Percentiles rank a stretch among this genome's conserved stretches.
These are phyloP conservation scores for Eucalyptus marginata DNA, from an alignment of 345 rosid species.

Conservation along the genomic window DNA sequence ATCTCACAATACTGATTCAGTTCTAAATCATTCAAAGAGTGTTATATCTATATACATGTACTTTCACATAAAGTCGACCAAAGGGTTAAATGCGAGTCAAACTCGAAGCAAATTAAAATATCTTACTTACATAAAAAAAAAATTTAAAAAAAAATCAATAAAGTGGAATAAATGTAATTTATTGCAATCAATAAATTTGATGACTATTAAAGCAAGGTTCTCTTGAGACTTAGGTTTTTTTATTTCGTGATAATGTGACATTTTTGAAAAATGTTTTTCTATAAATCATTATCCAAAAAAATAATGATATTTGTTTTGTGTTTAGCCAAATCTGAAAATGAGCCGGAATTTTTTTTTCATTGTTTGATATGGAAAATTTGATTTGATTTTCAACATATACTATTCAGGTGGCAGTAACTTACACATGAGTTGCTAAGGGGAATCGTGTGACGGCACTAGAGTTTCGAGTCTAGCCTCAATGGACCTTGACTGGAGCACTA, in stretches of 20 bases:
- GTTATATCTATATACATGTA: neutral
- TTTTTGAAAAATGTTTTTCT: no score
- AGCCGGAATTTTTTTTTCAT: neutral
- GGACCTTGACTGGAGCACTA: neutral
- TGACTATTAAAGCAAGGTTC: neutral
- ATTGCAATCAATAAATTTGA: neutral
- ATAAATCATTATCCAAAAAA: no score
- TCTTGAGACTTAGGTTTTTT: neutral
- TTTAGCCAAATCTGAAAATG: neutral
- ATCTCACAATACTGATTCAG: no score
- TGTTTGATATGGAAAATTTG: neutral
- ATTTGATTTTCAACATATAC: no score
- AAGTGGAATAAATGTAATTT: neutral
- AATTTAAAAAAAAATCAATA: neutral
- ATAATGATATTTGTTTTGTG: no score
- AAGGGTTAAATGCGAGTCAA: neutral
- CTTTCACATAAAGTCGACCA: neutral
- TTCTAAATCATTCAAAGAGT: neutral
- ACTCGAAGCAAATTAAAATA: neutral
- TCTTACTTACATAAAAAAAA: neutral
- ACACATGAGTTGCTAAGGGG: neutral
- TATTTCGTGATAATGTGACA: no score
- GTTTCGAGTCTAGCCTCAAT: neutral
- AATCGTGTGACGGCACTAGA: neutral
- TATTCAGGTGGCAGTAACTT: no score